phyloP scores from a whole-genome alignment of 1,284 basidiomycete genomes.

The Trichosporon coremiiforme region DNA sequence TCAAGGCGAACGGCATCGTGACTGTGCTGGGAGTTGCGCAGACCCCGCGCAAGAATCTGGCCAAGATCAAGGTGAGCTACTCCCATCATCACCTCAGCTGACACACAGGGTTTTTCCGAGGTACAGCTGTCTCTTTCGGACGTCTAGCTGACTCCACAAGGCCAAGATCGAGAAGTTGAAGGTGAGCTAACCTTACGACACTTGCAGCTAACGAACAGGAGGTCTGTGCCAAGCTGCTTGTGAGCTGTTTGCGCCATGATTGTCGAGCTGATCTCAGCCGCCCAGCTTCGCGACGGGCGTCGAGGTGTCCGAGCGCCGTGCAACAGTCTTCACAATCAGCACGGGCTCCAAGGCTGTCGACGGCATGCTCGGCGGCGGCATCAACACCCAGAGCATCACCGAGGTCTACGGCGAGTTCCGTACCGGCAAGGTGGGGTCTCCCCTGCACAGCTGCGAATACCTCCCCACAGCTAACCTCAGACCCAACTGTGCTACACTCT shows the following conservation, averaged over 20 bases:
- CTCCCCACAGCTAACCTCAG: slow-evolving; percentile 63
- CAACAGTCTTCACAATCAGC: slow-evolving; percentile 73
- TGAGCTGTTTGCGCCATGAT: slow-evolving; percentile 43
- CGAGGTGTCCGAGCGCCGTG: slow-evolving; percentile 82
- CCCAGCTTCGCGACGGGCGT: slow-evolving; percentile 84
- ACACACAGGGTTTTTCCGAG: slow-evolving; percentile 48
- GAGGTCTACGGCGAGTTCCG: slow-evolving; percentile 61
- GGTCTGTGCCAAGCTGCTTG: slow-evolving; percentile 79
- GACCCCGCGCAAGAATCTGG: slow-evolving; percentile 79
- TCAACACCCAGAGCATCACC: slow-evolving; percentile 86
- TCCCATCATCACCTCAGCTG: neutral
- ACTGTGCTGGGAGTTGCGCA: slow-evolving; percentile 59
- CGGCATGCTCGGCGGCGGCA: slow-evolving; percentile 79
- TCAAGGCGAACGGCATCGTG: slow-evolving; percentile 67
- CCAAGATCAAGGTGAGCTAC: slow-evolving; percentile 79
- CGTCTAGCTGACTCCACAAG: slow-evolving; percentile 39
- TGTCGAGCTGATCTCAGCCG: slow-evolving; percentile 61
- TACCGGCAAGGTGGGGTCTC: slow-evolving; percentile 62
- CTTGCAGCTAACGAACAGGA: slow-evolving; percentile 62
- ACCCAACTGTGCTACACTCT: slow-evolving; percentile 91
- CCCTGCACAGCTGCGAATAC: slow-evolving; percentile 25
- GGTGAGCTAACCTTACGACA: slow-evolving; percentile 55
- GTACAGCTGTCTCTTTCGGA: slow-evolving; percentile 23
- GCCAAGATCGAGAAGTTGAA: slow-evolving; percentile 96
- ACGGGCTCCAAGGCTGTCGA: slow-evolving; percentile 91